Percentiles rank a stretch among this genome's conserved stretches.
phyloP scores from a whole-genome alignment of 805 yeast genomes.

The Cyberlindnera maritima region DNA sequence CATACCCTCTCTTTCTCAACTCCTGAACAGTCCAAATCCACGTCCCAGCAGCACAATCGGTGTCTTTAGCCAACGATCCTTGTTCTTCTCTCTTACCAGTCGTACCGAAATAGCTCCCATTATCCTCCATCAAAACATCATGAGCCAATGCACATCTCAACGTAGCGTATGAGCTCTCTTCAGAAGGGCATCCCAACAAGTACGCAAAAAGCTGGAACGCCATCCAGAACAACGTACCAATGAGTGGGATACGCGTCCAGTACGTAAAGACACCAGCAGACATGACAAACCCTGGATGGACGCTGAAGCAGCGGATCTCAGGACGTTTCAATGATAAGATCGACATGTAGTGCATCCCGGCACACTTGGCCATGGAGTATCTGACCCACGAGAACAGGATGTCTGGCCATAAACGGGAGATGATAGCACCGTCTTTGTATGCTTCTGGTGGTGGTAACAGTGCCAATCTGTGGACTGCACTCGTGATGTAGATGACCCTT shows the following conservation, averaged over 20 bases:
- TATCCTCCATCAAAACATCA: slow-evolving; percentile 39
- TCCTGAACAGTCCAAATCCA: slow-evolving; percentile 80
- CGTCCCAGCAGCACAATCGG: slow-evolving; percentile 60
- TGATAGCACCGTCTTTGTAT: slow-evolving; percentile 30
- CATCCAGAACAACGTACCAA: slow-evolving; percentile 75
- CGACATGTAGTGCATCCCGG: slow-evolving; percentile 71
- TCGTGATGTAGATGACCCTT: slow-evolving; percentile 49
- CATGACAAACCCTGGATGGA: slow-evolving; percentile 88
- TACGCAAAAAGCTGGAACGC: slow-evolving; percentile 66
- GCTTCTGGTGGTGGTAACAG: slow-evolving; percentile 31
- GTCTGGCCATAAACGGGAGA: slow-evolving; percentile 51
- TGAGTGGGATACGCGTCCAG: slow-evolving; percentile 73
- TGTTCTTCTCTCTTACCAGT: slow-evolving; percentile 57
- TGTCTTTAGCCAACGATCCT: slow-evolving; percentile 52
- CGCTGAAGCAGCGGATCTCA: slow-evolving; percentile 56
- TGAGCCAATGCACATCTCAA: slow-evolving; percentile 60
- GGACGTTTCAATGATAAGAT: slow-evolving; percentile 67
- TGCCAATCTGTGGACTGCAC: slow-evolving; percentile 54
- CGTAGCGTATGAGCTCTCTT: slow-evolving; percentile 67
- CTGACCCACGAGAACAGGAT: slow-evolving; percentile 73
- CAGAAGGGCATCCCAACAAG: slow-evolving; percentile 67
- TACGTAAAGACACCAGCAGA: slow-evolving; percentile 71
- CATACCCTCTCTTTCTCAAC: slow-evolving; percentile 50
- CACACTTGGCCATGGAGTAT: slow-evolving; percentile 74
- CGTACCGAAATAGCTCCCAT: slow-evolving; percentile 66